Percentiles rank a stretch among this genome's conserved stretches.
Conservation (phyloP, 2,329 filamentous ascomycete species). For the Pseudogymnoascus sp. region DNA sequence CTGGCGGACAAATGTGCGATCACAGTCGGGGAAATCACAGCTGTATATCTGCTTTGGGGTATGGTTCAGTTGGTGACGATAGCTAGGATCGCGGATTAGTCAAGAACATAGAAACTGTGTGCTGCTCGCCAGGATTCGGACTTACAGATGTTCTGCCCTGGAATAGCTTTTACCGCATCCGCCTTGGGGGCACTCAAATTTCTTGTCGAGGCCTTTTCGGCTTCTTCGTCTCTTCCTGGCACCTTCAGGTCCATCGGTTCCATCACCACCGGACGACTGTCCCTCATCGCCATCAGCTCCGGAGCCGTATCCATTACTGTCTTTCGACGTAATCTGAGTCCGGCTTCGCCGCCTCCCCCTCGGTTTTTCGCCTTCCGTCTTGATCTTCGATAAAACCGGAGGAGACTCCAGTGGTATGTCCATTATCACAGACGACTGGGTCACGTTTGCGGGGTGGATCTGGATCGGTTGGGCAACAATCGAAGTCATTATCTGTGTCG, state of each 20-base stretch:
- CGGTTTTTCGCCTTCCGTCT: conserved; percentile 23
- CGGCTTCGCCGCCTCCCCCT: conserved; percentile 27
- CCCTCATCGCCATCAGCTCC: conserved; percentile 22
- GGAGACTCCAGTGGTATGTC: conserved; percentile 15
- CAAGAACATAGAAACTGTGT: neutral
- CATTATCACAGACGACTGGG: neutral
- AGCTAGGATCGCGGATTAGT: conserved; percentile 34
- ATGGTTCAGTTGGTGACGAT: conserved; percentile 93
- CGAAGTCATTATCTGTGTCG: conserved; percentile 1
- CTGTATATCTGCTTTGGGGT: conserved; percentile 90
- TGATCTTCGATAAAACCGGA: conserved; percentile 19
- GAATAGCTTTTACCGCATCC: conserved; percentile 96
- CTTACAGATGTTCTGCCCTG: conserved; percentile 86
- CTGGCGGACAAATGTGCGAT: conserved; percentile 83
- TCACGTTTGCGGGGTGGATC: neutral
- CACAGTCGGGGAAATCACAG: conserved; percentile 88
- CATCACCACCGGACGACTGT: conserved; percentile 28
- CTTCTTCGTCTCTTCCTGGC: conserved; percentile 57
- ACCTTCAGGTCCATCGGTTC: conserved; percentile 13
- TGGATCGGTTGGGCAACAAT: conserved; percentile 6
- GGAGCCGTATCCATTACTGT: conserved; percentile 21
- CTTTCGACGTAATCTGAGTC: conserved; percentile 20
- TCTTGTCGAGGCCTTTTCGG: conserved; percentile 72
- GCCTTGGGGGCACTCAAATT: conserved; percentile 75
- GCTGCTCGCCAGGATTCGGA: conserved; percentile 24